phyloP scores from a whole-genome alignment of 495 filamentous ascomycete species.

The Penicillium macrosclerotiorum region DNA sequence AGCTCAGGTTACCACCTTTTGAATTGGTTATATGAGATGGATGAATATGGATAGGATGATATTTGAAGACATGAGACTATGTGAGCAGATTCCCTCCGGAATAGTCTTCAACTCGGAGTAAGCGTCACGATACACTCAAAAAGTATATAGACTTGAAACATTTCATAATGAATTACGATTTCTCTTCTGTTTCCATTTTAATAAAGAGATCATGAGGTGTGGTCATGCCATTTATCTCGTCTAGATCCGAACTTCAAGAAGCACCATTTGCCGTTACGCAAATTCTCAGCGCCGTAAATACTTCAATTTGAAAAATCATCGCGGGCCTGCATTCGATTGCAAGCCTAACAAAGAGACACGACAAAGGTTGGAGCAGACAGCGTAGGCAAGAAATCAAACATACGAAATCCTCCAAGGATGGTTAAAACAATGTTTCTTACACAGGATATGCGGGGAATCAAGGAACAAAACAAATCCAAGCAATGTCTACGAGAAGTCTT shows the following conservation, averaged over 20 bases:
- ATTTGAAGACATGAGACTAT: constrained; percentile 24
- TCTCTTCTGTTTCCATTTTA: constrained; percentile 9
- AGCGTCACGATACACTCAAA: constrained; percentile 22
- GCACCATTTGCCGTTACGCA: not conserved
- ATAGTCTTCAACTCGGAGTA: constrained; percentile 12
- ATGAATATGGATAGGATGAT: not conserved
- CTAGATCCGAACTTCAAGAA: not conserved
- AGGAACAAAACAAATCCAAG: constrained; percentile 16
- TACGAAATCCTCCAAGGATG: not conserved
- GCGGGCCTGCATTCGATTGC: not conserved
- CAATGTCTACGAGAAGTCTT: constrained; percentile 64
- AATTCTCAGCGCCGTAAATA: not conserved
- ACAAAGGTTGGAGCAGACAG: not conserved
- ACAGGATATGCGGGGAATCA: constrained; percentile 29
- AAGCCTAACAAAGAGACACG: not conserved
- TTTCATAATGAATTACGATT: constrained; percentile 39
- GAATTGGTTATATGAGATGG: constrained; percentile 26
- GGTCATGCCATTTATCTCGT: not conserved
- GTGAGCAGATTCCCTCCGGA: constrained; percentile 15
- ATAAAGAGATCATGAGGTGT: no score
- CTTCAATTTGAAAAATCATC: not conserved
- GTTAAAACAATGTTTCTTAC: constrained; percentile 1
- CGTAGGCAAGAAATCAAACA: not conserved
- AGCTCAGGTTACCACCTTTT: constrained; percentile 1
- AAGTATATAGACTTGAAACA: constrained; percentile 33